These are phyloP conservation scores for Trametes cinnabarina DNA, from an alignment of 768 basidiomycete species.

Conservation along the genomic window DNA sequence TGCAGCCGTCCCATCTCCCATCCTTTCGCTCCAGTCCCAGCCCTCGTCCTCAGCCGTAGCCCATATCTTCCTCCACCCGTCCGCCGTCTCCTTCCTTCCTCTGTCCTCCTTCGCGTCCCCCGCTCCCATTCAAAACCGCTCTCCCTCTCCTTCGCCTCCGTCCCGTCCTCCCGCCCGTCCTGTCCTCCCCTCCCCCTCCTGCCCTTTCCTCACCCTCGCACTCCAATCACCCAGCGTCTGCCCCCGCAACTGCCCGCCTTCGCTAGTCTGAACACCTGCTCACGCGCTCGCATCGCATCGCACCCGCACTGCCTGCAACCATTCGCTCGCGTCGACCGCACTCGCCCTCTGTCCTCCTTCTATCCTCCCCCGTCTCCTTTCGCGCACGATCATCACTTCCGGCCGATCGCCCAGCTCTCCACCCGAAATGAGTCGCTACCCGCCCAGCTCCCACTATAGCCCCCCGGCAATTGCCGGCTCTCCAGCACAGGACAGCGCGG, in stretches of 20 bases:
- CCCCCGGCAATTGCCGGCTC: slow-evolving; percentile 31
- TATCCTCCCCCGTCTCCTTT: not conserved
- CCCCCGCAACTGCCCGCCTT: no score
- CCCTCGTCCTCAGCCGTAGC: not conserved
- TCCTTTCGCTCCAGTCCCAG: not conserved
- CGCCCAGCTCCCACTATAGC: slow-evolving; percentile 15
- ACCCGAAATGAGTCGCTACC: slow-evolving; percentile 26
- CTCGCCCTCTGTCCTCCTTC: not conserved
- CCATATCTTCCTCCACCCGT: not conserved
- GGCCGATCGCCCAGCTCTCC: not conserved
- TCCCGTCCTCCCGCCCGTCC: slow-evolving; percentile 4
- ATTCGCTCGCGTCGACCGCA: no score
- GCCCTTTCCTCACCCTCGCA: not conserved
- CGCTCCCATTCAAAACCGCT: slow-evolving; percentile 10
- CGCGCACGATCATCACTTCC: not conserved
- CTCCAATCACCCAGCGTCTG: not conserved
- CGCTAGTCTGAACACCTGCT: no score
- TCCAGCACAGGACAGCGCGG: slow-evolving; percentile 16
- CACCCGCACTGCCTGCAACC: not conserved
- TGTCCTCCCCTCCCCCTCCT: slow-evolving; percentile 9
- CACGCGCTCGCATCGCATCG: no score
- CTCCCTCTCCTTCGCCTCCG: not conserved
- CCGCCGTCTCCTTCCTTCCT: not conserved
- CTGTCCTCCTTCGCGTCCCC: not conserved
- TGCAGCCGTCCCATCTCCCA: not conserved